Evolutionary conservation across 345 rosid species (phyloP), one percentile per base, ranked within the genome.

Genomic region (Rhizophora mangle): DNA sequence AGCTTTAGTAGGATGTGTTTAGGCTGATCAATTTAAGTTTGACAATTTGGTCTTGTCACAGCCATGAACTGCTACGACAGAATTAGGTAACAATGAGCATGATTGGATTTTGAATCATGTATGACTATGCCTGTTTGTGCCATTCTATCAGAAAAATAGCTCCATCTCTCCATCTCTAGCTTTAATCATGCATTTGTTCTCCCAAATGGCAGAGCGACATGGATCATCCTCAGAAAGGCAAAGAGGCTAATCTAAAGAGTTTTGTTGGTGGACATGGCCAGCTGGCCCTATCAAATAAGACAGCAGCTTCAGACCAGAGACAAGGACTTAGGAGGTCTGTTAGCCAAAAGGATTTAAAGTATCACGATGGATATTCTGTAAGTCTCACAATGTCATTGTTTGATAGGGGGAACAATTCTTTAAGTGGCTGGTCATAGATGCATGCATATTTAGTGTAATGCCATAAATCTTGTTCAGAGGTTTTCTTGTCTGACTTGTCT

Each of bases 321-420:
- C 95, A 79, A 70, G 81, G 81, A 39, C 76, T 85, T 53, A 76
- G 92, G 76, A 88, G 96, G 77, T 85, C 96, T 75, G 60, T 68
- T 24, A 87, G 97, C 84, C 96, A 88, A 70, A 86, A 78, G 30
- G 93, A 91, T 72, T 46, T 90, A 63, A 92, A 82, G 82, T 74
- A 67, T 71, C 87, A 81, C 49, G 99, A 95, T 63, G 97, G 82
- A 71, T 87, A 95, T 78, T 95, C 97, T 68, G 97, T 92, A 81
- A 88, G 97, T 65, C 54, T 49, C 72, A 60, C 71, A 13, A 19
- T 67, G 22, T 67, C 7, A n/a, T 46, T 63, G 36, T 30, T 31
- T 69, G 49, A 24, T 63, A 49, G 18, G 30, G 30, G 37, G 46
- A 74, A 64, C 62, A 47, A 4, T 39, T 68, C 18, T 6, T 46